Evolutionary conservation across 129 eudicot species (phyloP), one percentile per base, ranked within the genome.

Genomic region (Arctium minus): DNA sequence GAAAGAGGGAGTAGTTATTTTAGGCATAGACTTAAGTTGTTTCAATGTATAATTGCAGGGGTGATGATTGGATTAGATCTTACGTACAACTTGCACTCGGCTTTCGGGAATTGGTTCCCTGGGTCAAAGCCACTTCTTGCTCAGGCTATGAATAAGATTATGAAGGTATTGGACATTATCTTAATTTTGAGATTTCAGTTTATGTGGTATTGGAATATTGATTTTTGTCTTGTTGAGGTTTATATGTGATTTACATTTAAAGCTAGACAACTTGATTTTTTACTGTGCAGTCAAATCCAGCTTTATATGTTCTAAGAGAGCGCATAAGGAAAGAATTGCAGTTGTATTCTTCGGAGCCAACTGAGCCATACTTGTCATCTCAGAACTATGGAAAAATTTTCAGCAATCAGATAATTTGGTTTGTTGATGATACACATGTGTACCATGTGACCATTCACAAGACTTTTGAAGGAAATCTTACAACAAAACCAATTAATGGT

Each of bases 31-130:
- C n/a, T n/a, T n/a, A n/a, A n/a, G n/a, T n/a, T n/a, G n/a, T n/a
- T n/a, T n/a, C n/a, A n/a, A n/a, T n/a, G n/a, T 73, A 62, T 32
- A 60, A 42, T 65, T 82, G 82, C 92, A 91, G 98, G 98, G 46
- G 99, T 96, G 42, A 96, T 96, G 99, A 96, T 96, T 79, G 99
- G 98, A 6, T 86, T 96, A 6, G 99, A 96, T 86, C 93, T 96
- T 78, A 98, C 99, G 15, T 96, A 96, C 78, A 96, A 96, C 82
- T 87, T 96, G 93, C 99, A 96, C 83, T 96, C 99, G 77, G 98
- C 99, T n/a, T 96, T 96, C 48, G 99, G 99, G 18, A 96, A 96
- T 81, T 96, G 99, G 99, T 96, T 96, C 78, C 99, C 99, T 70
- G 99, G 99, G 42, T 96, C 99, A 38, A 96, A 96, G 70, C 98